Evolutionary conservation across 768 basidiomycete genomes (phyloP), one percentile per base, ranked within the genome.

Genomic region (Termitomyces sp.): DNA sequence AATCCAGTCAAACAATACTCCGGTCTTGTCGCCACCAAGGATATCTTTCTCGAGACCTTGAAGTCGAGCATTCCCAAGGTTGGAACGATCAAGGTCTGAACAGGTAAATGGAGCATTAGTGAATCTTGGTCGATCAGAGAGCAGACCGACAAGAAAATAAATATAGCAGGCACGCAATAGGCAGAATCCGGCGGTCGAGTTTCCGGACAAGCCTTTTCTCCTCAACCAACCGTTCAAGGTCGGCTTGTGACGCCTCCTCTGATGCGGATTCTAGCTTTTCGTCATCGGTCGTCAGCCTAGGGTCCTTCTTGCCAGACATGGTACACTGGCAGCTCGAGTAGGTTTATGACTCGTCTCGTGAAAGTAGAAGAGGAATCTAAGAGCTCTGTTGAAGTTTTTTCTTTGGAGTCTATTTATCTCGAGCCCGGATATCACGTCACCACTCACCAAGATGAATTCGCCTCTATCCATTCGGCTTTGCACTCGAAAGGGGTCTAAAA

Each of bases 61-160:
- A 39, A 91, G 74, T 51, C 89, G 81, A 48, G 91, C 91, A 67
- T 93, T 92, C 16, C 90, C 91, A 42, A 91, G 67, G 67, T 91
- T 91, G 0, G 87, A 85, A 54, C 91, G 82, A 69, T 93, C 91
- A 50, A 93, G 76, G 67, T 85, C 81, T 82, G 13, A 20, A 60
- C 10, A 56, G 7, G 43, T 58, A n/a, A 55, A 40, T 43, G 5
- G 26, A 44, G 30, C 49, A 36, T 54, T 20, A 16, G 39, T 56
- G 36, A n/a, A 24, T 3, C 45, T 56, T 42, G 48, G 5, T 18
- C 30, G 52, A 18, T 36, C 34, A 48, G 49, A 50, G 40, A 8
- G 3, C 16, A 42, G 46, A 80, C 86, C 69, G 57, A 88, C 89
- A 91, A 32, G 88, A 87, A 68, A 87, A 90, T 27, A 91, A 76